Evolutionary conservation across 164 flowering plant species (phyloP).

Genomic region (Liriodendron chinense): DNA sequence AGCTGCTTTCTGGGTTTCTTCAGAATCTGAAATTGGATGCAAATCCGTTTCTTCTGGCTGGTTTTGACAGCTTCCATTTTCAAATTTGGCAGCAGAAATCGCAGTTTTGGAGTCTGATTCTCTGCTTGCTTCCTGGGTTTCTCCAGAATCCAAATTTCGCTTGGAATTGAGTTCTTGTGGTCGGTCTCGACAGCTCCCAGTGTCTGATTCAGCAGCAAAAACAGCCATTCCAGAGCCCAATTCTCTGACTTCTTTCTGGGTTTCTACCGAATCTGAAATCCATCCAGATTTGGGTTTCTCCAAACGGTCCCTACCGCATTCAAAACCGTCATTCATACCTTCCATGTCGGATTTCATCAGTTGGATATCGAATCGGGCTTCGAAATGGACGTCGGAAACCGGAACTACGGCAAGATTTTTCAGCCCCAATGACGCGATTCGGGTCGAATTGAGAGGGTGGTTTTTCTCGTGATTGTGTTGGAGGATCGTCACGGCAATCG

Average conservation of each 20-base stretch:
- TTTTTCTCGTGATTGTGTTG: conserved; percentile 67
- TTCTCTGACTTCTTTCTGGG: neutral
- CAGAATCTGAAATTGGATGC: no score
- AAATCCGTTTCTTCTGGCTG: neutral
- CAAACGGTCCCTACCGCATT: neutral
- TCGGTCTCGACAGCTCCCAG: neutral
- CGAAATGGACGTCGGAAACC: conserved; percentile 56
- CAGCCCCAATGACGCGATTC: conserved; percentile 68
- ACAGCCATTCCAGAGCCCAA: conserved; percentile 3
- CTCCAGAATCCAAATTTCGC: neutral
- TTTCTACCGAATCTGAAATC: neutral
- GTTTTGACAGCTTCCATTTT: neutral
- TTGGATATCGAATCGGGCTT: conserved; percentile 44
- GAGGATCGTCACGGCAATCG: conserved; percentile 61
- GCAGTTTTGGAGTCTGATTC: neutral
- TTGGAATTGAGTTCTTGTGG: neutral
- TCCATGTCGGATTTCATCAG: conserved; percentile 10
- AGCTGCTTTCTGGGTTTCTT: neutral
- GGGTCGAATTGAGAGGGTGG: conserved; percentile 73
- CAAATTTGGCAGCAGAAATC: neutral
- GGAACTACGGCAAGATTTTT: conserved; percentile 45
- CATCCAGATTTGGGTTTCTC: neutral
- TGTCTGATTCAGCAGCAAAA: neutral
- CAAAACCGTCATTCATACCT: neutral
- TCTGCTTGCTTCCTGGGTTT: neutral